phyloP scores from a whole-genome alignment of 768 basidiomycete species.

The Hygrocybe coccinea region DNA sequence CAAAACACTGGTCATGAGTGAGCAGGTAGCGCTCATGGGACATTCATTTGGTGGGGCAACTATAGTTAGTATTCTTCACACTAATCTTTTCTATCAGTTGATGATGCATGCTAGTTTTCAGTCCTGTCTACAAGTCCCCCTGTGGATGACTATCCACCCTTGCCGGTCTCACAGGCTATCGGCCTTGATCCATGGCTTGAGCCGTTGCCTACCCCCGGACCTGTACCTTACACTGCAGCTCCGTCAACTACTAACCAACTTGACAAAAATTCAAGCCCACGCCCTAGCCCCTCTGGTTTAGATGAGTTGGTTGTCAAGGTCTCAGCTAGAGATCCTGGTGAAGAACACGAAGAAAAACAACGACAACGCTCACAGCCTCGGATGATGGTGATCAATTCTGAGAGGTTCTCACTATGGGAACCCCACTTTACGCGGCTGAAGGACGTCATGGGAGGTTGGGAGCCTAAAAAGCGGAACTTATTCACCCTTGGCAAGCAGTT shows the following conservation, averaged over 20 bases:
- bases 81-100: not conserved
- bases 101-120: conserved; percentile 42
- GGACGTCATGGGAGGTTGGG: conserved; percentile 53
- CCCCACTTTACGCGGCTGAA: conserved; percentile 61
- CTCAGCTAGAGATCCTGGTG: not conserved
- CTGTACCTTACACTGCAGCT: conserved; percentile 28
- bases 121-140: conserved; percentile 50
- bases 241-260: conserved; percentile 3
- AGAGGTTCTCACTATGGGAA: conserved; percentile 74
- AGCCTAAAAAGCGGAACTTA: conserved; percentile 38
- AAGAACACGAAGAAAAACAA: not conserved
- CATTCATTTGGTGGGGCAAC: conserved; percentile 49
- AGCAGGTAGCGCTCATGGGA: conserved; percentile 29
- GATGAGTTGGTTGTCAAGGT: conserved; percentile 4
- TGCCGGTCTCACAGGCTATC: conserved; percentile 56
- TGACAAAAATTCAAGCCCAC: not conserved
- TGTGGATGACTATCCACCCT: conserved; percentile 28
- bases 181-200: conserved; percentile 85
- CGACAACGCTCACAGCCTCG: conserved; percentile 24
- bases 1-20: not conserved
- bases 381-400: conserved; percentile 70
- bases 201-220: conserved; percentile 60
- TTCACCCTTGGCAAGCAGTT: conserved; percentile 44
- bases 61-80: conserved; percentile 28
- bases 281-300: not conserved